These are phyloP conservation scores for Diaporthe vaccinii DNA, from an alignment of 2,329 filamentous ascomycete species.

Conservation along the genomic window DNA sequence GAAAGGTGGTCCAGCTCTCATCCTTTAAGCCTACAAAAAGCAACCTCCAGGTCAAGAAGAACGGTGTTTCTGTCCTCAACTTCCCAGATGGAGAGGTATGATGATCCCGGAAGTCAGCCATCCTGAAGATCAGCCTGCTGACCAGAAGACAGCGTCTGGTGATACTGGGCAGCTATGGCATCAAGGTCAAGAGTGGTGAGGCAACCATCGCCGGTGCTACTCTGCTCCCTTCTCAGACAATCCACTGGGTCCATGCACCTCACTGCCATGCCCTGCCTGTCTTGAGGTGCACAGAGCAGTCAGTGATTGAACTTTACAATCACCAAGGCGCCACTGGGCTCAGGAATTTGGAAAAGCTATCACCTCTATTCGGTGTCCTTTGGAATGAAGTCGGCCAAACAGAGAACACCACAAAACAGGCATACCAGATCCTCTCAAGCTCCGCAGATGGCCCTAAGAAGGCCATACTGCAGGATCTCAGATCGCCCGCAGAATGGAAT, in stretches of 20 bases:
- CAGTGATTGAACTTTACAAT: conserved; percentile 68
- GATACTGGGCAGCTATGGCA: conserved; percentile 76
- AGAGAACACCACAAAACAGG: conserved; percentile 4
- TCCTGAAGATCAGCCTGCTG: conserved; percentile 15
- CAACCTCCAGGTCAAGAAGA: conserved; percentile 56
- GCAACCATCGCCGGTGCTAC: conserved; percentile 76
- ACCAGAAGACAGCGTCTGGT: conserved; percentile 66
- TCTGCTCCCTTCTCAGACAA: conserved; percentile 61
- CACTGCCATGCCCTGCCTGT: conserved; percentile 79
- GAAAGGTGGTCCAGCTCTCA: conserved; percentile 53
- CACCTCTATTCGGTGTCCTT: conserved; percentile 75
- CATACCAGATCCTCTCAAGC: conserved; percentile 56
- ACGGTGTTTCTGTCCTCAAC: conserved; percentile 57
- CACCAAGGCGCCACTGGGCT: conserved; percentile 64
- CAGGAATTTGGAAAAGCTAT: conserved; percentile 69
- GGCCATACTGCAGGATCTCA: conserved; percentile 65
- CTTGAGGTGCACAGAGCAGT: conserved; percentile 66
- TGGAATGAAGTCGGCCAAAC: conserved; percentile 66
- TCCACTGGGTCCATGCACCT: conserved; percentile 74
- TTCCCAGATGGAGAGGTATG: conserved; percentile 65
- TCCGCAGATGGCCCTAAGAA: conserved; percentile 66
- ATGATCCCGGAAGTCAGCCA: background rate
- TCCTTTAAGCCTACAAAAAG: conserved; percentile 61
- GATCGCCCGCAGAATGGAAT: conserved; percentile 72
- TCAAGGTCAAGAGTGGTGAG: conserved; percentile 72